phyloP scores from a whole-genome alignment of 1,284 basidiomycete genomes.

The Vanrija humicola region DNA sequence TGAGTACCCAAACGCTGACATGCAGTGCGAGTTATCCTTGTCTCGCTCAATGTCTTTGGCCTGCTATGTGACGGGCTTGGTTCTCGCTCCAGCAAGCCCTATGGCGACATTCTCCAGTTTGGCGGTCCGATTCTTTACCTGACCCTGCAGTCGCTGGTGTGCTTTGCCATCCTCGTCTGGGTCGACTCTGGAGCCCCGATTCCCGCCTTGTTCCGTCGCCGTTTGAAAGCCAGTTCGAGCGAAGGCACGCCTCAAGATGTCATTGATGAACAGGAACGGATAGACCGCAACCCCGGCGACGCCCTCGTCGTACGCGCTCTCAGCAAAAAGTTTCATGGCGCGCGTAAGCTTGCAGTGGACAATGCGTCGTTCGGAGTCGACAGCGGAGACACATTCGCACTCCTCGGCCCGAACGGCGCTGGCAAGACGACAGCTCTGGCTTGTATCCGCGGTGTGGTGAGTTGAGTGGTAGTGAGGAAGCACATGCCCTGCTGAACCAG shows the following conservation, averaged over 20 bases:
- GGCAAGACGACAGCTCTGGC: constrained; percentile 63
- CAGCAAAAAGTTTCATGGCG: constrained; percentile 59
- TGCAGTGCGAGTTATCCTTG: constrained; percentile 57
- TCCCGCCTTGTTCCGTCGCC: constrained; percentile 25
- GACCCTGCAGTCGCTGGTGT: constrained; percentile 56
- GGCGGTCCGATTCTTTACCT: constrained; percentile 74
- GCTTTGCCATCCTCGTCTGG: constrained; percentile 60
- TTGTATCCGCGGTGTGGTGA: constrained; percentile 30
- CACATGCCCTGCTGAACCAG: constrained; percentile 26
- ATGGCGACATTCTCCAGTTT: constrained; percentile 59
- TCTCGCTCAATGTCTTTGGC: constrained; percentile 72
- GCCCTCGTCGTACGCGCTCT: constrained; percentile 62
- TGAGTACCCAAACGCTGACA: too few species aligned
- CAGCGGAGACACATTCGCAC: constrained; percentile 62
- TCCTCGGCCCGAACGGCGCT: constrained; percentile 76
- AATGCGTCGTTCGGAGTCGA: constrained; percentile 67
- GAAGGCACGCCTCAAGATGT: constrained; percentile 52
- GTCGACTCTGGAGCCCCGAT: constrained; percentile 59
- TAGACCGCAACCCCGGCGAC: constrained; percentile 47
- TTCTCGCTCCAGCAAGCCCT: constrained; percentile 53
- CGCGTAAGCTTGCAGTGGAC: constrained; percentile 61
- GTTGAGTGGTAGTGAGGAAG: background rate
- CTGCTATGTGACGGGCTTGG: constrained; percentile 63
- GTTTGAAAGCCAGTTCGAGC: background rate
- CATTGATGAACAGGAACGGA: constrained; percentile 55